These are phyloP conservation scores for Achaetomiella virescens DNA, from an alignment of 495 filamentous ascomycete species.

Conservation along the genomic window DNA sequence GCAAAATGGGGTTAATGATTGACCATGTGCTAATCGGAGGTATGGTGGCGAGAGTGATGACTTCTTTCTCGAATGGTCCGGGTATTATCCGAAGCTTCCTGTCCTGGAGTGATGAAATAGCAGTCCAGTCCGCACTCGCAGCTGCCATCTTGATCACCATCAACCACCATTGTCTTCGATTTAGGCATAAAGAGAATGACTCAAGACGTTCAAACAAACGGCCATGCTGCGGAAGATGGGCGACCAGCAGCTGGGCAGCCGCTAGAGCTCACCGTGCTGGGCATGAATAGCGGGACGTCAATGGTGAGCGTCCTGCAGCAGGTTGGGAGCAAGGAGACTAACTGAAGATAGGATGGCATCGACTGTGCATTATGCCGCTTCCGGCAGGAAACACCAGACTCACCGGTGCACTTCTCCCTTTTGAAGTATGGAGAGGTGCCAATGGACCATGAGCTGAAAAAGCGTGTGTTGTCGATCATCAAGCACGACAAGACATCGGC, in stretches of 20 bases:
- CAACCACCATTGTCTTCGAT: neutral
- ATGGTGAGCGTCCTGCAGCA: slow-evolving; percentile 23
- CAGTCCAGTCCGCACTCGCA: neutral
- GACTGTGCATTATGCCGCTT: slow-evolving; percentile 41
- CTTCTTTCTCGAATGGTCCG: neutral
- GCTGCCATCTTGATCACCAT: neutral
- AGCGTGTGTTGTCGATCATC: slow-evolving; percentile 50
- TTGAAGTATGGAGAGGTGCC: slow-evolving; percentile 41
- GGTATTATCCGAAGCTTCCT: neutral
- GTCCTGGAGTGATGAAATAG: neutral
- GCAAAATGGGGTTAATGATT: neutral
- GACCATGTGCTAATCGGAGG: neutral
- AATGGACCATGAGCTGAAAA: slow-evolving; percentile 48
- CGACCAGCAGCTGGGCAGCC: slow-evolving; percentile 2
- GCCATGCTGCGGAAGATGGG: neutral
- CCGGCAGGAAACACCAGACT: slow-evolving; percentile 42
- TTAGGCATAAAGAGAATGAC: neutral
- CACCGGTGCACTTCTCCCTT: slow-evolving; percentile 46
- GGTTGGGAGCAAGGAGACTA: neutral
- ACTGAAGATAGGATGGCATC: slow-evolving; percentile 34
- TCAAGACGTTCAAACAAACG: slow-evolving; percentile 9
- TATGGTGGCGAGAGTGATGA: neutral
- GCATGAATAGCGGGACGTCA: slow-evolving; percentile 44
- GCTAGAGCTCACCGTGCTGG: slow-evolving; percentile 45
- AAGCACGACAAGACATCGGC: slow-evolving; percentile 46